These are phyloP conservation scores for Ceratobasidium sp. DNA, from an alignment of 1,284 basidiomycete species.

Conservation along the genomic window DNA sequence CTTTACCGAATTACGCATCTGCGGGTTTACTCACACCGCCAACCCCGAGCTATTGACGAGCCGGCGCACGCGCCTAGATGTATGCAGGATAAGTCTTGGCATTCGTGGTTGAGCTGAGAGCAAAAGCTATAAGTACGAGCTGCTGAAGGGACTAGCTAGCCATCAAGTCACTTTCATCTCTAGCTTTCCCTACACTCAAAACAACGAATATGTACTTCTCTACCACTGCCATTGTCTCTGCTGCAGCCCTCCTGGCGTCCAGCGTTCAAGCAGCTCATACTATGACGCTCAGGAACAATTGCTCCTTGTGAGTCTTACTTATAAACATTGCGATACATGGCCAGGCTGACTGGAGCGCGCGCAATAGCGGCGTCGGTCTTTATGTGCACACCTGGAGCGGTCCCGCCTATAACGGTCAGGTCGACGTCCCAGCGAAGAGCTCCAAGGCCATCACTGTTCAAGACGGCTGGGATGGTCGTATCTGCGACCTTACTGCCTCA, in stretches of 20 bases:
- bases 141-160: not conserved
- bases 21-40: not conserved
- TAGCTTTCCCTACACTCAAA: not conserved
- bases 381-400: constrained; percentile 39
- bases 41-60: not conserved
- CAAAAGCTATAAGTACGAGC: constrained; percentile 1
- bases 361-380: constrained; percentile 1
- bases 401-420: constrained; percentile 21
- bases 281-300: constrained; percentile 36
- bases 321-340: not conserved
- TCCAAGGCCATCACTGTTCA: constrained; percentile 36
- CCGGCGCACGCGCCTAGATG: not conserved
- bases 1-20: not conserved
- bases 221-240: constrained; percentile 1
- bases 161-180: not conserved
- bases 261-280: constrained; percentile 20
- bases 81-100: not conserved
- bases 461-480: constrained; percentile 44
- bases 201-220: constrained; percentile 19
- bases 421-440: constrained; percentile 19
- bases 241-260: constrained; percentile 19
- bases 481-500: constrained; percentile 43
- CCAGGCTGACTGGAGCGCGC: no score
- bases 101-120: not conserved
- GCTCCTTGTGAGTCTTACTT: constrained; percentile 16